Conservation (phyloP, 2,329 filamentous ascomycete genomes). For the Phoma sp. region DNA sequence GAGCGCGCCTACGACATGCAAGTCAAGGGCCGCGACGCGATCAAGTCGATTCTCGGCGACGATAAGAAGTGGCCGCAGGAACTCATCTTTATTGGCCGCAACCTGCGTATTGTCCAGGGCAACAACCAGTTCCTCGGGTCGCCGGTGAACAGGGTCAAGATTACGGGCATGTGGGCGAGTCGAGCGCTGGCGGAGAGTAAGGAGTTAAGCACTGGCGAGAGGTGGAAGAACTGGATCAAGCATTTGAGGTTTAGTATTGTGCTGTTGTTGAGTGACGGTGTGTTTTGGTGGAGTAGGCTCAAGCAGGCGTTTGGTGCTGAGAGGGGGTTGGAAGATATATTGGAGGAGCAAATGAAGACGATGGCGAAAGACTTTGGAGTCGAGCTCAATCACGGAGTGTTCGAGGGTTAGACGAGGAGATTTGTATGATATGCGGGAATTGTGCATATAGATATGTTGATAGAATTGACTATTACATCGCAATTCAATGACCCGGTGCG, state of each 20-base stretch:
- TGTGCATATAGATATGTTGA: neutral
- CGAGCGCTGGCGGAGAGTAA: constrained; percentile 79
- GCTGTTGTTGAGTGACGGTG: constrained; percentile 76
- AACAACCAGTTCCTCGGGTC: constrained; percentile 92
- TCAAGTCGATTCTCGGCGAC: constrained; percentile 83
- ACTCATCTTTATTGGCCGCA: constrained; percentile 89
- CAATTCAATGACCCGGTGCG: too few relatives aligned
- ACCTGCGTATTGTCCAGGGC: constrained; percentile 90
- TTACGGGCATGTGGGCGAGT: constrained; percentile 90
- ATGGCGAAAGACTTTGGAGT: constrained; percentile 93
- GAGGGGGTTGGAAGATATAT: constrained; percentile 90
- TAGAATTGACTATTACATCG: too few relatives aligned
- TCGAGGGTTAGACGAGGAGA: constrained; percentile 73
- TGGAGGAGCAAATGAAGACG: constrained; percentile 84
- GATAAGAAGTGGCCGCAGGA: constrained; percentile 90
- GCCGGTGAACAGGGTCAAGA: constrained; percentile 90
- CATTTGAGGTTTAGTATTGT: constrained; percentile 86
- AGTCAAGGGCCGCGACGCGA: constrained; percentile 71
- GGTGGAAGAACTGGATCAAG: constrained; percentile 73
- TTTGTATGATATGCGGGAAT: neutral
- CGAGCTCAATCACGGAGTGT: constrained; percentile 86
- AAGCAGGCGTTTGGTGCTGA: constrained; percentile 79
- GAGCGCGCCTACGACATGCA: constrained; percentile 80
- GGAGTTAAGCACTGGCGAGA: constrained; percentile 67
- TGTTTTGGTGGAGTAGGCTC: constrained; percentile 82